Base-by-base conservation (phyloP, 139 green algal species). In the Ettlia oleoabundans region DNA sequence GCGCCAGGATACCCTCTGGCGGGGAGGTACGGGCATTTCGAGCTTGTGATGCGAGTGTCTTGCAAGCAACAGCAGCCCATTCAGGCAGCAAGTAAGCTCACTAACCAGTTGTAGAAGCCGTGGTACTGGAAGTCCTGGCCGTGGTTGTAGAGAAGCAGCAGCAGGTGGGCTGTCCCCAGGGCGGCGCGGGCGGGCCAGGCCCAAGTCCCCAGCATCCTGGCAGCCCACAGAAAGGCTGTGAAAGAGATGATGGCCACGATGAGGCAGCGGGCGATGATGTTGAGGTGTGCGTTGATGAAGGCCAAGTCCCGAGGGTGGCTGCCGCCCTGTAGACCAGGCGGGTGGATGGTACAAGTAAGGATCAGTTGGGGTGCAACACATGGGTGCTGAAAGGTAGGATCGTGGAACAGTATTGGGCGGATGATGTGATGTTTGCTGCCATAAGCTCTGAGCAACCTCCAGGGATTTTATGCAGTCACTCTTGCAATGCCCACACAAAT, bases 41-140 rank as follows among this genome's bases (percentile, higher is more conserved):
- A n/a, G n/a, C n/a, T n/a, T n/a, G n/a, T n/a, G n/a, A n/a, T n/a
- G n/a, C n/a, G n/a, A n/a, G n/a, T n/a, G n/a, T n/a, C n/a, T n/a
- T n/a, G n/a, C n/a, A n/a, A n/a, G n/a, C n/a, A n/a, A n/a, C n/a
- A 28, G 37, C 61, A 28, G n/a, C 22, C 10, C 61, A 15, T 38
- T 28, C 61, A 10, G 3, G 37, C 22, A n/a, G 28, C 61, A 28
- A 21, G 3, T 32, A 32, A 2, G 61, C 61, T 10, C 66, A 26
- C 67, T 2, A 38, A 74, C 67, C 72, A 79, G 72, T 79, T 79
- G 72, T 79, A 79, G n/a, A 79, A 35, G 35, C 72, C 72, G 72
- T 79, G 72, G n/a, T n/a, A 13, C 21, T 67, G 51, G 51, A 79
- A 79, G 51, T 79, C 72, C 21, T 37, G 28, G 32, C 72, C 72